These are phyloP conservation scores for Coemansia sp. DNA, from an alignment of 192 early-diverging fungal species.

Conservation along the genomic window DNA sequence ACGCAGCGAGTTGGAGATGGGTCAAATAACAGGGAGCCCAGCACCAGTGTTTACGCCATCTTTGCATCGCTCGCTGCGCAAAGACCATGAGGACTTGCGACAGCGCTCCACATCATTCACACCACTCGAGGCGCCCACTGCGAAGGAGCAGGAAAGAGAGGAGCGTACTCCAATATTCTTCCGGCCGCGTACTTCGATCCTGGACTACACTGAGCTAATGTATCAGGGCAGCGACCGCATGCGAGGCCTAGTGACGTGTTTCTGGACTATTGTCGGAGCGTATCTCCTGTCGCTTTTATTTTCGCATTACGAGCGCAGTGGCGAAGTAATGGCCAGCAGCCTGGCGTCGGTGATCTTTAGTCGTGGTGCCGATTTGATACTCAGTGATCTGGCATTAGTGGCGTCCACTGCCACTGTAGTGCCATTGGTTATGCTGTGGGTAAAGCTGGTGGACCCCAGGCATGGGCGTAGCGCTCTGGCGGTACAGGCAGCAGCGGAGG, in stretches of 20 bases:
- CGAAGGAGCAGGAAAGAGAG: neutral
- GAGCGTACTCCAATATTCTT: conserved; percentile 26
- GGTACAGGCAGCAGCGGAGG: conserved; percentile 65
- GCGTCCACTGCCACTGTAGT: conserved; percentile 66
- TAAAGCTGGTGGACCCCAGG: conserved; percentile 26
- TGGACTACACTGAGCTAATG: conserved; percentile 58
- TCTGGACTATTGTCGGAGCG: conserved; percentile 53
- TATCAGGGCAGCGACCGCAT: conserved; percentile 54
- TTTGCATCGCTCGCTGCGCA: conserved; percentile 40
- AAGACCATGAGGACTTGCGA: conserved; percentile 15
- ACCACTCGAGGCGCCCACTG: neutral
- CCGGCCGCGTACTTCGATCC: conserved; percentile 45
- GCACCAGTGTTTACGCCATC: conserved; percentile 39
- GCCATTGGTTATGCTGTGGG: conserved; percentile 49
- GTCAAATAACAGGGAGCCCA: conserved; percentile 19
- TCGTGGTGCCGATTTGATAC: conserved; percentile 64
- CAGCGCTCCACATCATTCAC: neutral
- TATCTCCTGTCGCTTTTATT: conserved; percentile 46
- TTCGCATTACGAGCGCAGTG: conserved; percentile 45
- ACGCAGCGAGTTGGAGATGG: conserved; percentile 30
- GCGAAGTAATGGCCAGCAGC: conserved; percentile 36
- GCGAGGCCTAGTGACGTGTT: conserved; percentile 53
- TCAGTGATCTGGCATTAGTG: conserved; percentile 76
- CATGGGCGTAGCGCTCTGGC: conserved; percentile 12
- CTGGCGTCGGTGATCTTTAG: conserved; percentile 44